These are phyloP conservation scores for Nakazawaea sp. DNA, from an alignment of 805 yeast genomes.

Conservation along the genomic window DNA sequence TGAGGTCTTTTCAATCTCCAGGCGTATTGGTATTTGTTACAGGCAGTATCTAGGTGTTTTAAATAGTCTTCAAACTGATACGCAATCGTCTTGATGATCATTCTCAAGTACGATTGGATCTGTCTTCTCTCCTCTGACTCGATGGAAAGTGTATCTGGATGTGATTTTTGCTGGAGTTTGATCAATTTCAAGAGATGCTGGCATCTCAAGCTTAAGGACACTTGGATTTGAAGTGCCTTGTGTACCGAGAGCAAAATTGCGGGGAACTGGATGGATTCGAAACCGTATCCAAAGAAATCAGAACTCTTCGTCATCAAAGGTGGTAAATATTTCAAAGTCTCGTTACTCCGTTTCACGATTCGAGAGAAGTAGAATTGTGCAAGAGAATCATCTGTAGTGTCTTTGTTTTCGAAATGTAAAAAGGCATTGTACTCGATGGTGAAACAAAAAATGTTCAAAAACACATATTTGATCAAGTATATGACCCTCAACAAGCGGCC, in stretches of 20 bases:
- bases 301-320: slow-evolving; percentile 1
- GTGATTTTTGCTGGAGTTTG: background rate
- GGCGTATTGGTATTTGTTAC: slow-evolving; percentile 9
- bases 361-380: slow-evolving; percentile 6
- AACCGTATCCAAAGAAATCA: slow-evolving; percentile 5
- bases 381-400: background rate
- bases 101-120: slow-evolving; percentile 1
- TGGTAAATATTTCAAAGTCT: slow-evolving; percentile 4
- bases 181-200: slow-evolving; percentile 6
- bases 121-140: background rate
- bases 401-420: slow-evolving; percentile 6
- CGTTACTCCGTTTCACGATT: slow-evolving; percentile 4
- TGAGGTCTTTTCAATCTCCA: slow-evolving; percentile 11
- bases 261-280: slow-evolving; percentile 8
- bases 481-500: slow-evolving; percentile 4
- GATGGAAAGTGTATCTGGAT: background rate
- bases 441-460: slow-evolving; percentile 7
- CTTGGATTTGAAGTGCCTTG: slow-evolving; percentile 7
- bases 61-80: slow-evolving; percentile 5
- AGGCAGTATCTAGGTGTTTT: slow-evolving; percentile 5
- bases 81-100: slow-evolving; percentile 6
- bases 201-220: slow-evolving; percentile 7
- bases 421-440: slow-evolving; percentile 8
- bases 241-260: slow-evolving; percentile 7
- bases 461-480: slow-evolving; percentile 5